Evolutionary conservation across 139 green algal genomes (phyloP).

Genomic region (Edaphochlamys debaryana): DNA sequence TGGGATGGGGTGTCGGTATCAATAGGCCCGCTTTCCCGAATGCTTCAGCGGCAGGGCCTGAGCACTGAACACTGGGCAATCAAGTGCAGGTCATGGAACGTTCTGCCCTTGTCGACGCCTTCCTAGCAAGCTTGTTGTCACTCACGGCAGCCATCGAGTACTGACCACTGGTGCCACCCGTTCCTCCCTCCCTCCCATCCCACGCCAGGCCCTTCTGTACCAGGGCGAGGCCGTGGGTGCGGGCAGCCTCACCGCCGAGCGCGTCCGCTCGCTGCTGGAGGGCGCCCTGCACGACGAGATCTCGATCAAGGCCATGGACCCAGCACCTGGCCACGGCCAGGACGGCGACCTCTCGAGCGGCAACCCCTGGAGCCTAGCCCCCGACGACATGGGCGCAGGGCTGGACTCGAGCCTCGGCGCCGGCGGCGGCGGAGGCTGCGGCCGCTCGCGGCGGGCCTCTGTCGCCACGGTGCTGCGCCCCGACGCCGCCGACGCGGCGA

Average conservation of each 20-base stretch:
- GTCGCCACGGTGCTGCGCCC: not conserved
- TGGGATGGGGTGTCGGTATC: no score
- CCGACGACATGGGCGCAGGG: not conserved
- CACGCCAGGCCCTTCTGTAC: constrained; percentile 12
- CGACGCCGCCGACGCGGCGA: not conserved
- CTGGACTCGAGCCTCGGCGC: not conserved
- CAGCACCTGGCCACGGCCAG: no score
- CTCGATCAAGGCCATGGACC: not conserved
- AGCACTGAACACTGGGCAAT: no score
- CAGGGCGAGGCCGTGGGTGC: constrained; percentile 15
- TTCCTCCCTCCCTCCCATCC: no score
- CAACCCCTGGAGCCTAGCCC: not conserved
- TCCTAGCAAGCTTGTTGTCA: no score
- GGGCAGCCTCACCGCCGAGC: not conserved
- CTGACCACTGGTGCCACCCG: no score
- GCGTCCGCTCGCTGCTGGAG: constrained; percentile 5
- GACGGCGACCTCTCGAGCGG: not conserved
- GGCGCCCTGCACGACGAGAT: constrained; percentile 18
- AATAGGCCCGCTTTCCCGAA: no score
- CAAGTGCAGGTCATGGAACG: no score
- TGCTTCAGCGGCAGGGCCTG: no score
- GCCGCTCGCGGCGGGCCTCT: not conserved
- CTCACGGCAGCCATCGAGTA: no score
- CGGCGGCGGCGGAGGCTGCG: not conserved
- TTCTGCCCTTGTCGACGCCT: no score